A percentile compares a stretch with the other conserved stretches of the same genome.
Conservation (phyloP, 2,329 filamentous ascomycete species). For the Xylaria multiplex region DNA sequence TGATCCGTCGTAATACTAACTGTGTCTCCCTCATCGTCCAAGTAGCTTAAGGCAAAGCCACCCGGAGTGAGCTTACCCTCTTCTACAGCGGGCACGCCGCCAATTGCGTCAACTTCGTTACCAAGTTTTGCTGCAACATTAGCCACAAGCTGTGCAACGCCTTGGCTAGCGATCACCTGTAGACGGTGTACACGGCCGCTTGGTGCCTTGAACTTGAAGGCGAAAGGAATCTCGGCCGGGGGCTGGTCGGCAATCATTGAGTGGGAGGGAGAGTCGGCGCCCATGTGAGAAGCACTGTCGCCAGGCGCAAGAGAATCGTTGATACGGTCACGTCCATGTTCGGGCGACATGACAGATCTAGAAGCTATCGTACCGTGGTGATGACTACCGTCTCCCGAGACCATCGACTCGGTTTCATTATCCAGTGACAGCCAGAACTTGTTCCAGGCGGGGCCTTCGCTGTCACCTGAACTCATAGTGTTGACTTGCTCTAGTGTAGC, state of each 20-base stretch:
- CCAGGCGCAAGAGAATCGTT: slow-evolving; percentile 87
- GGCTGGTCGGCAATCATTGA: slow-evolving; percentile 68
- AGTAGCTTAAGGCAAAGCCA: slow-evolving; percentile 92
- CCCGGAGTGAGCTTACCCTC: slow-evolving; percentile 79
- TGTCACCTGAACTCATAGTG: slow-evolving; percentile 88
- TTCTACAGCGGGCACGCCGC: slow-evolving; percentile 80
- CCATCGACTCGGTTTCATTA: slow-evolving; percentile 93
- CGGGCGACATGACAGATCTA: slow-evolving; percentile 84
- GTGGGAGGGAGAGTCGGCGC: slow-evolving; percentile 78
- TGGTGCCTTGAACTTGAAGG: slow-evolving; percentile 99
- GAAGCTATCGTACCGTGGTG: slow-evolving; percentile 72
- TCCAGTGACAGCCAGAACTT: slow-evolving; percentile 99
- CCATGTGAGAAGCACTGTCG: slow-evolving; percentile 93
- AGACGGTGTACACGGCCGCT: slow-evolving; percentile 93
- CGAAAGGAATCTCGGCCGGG: slow-evolving; percentile 80
- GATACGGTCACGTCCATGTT: slow-evolving; percentile 73
- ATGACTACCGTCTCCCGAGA: slow-evolving; percentile 86
- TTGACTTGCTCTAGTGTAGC: slow-evolving; percentile 98
- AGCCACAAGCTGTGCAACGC: slow-evolving; percentile 80
- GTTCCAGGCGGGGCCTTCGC: slow-evolving; percentile 97
- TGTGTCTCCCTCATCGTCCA: slow-evolving; percentile 96
- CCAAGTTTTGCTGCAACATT: slow-evolving; percentile 88
- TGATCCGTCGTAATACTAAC: slow-evolving; percentile 97
- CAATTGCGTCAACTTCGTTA: slow-evolving; percentile 81
- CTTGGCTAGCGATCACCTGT: slow-evolving; percentile 82